phyloP scores from a whole-genome alignment of 768 basidiomycete species.

The Suillus clintonianus region DNA sequence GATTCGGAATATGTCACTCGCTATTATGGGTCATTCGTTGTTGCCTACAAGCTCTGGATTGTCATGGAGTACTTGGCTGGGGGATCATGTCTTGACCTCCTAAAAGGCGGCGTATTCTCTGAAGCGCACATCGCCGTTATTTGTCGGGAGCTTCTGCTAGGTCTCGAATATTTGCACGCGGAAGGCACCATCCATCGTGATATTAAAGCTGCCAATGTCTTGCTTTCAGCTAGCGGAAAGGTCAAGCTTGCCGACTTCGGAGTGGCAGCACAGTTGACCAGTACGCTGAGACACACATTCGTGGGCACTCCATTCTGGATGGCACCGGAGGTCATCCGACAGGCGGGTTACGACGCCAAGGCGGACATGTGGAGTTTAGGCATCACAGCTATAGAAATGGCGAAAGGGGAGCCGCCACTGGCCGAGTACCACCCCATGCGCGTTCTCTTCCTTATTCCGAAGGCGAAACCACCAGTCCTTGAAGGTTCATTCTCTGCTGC shows the following conservation, averaged over 20 bases:
- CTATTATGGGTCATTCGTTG: conserved; percentile 96
- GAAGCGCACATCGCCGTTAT: conserved; percentile 95
- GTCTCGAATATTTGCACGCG: conserved; percentile 93
- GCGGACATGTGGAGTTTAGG: conserved; percentile 99
- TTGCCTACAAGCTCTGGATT: conserved; percentile 98
- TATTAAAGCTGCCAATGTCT: conserved; percentile 97
- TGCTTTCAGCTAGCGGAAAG: conserved; percentile 86
- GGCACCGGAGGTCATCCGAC: conserved; percentile 98
- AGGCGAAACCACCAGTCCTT: conserved; percentile 88
- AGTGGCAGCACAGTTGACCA: conserved; percentile 95
- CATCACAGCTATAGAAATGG: conserved; percentile 98
- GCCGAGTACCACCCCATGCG: conserved; percentile 99
- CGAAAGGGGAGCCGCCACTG: conserved; percentile 93
- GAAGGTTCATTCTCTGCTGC: conserved; percentile 82
- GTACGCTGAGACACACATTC: conserved; percentile 93
- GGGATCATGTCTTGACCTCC: conserved; percentile 95
- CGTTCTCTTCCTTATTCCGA: conserved; percentile 96
- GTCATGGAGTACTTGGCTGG: conserved; percentile 99
- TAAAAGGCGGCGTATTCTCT: conserved; percentile 88
- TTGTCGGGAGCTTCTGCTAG: conserved; percentile 88
- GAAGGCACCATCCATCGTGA: conserved; percentile 98
- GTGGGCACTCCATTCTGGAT: conserved; percentile 98
- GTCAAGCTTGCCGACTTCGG: conserved; percentile 99
- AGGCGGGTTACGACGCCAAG: conserved; percentile 93
- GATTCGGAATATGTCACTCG: conserved; percentile 96